Conservation (phyloP, 148 eudicot species). For the Drosera capensis region DNA sequence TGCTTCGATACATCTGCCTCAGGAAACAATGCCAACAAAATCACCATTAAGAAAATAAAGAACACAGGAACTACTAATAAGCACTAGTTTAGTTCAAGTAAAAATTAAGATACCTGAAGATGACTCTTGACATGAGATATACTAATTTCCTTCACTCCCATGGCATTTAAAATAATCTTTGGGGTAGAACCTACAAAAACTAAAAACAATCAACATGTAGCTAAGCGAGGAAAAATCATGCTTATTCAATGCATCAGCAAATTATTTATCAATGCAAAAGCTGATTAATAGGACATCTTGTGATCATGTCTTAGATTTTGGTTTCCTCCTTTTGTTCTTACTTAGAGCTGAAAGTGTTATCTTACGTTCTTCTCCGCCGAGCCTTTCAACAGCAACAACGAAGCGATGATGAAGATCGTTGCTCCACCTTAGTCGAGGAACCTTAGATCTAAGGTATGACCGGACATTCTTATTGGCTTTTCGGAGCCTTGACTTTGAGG, state of each 20-base stretch:
- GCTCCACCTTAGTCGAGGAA: constrained; percentile 58
- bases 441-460: constrained; percentile 15
- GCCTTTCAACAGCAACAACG: constrained; percentile 41
- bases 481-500: neutral
- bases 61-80: neutral
- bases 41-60: neutral
- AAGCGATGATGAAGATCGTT: constrained; percentile 53
- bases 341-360: constrained; percentile 1
- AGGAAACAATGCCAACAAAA: neutral
- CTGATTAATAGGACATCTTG: neutral
- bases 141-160: constrained; percentile 53
- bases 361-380: constrained; percentile 66
- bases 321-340: neutral
- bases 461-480: neutral
- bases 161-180: constrained; percentile 42
- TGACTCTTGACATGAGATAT: constrained; percentile 73
- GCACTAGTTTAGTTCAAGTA: neutral
- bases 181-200: constrained; percentile 55
- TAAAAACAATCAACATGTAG: neutral
- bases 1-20: constrained; percentile 41
- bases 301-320: too few species aligned
- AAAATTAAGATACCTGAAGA: constrained; percentile 51
- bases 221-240: neutral
- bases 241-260: neutral
- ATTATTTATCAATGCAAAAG: neutral